Evolutionary conservation across 257 asterid genomes (phyloP), one percentile per base, ranked within the genome.

Genomic region (Mentha longifolia): DNA sequence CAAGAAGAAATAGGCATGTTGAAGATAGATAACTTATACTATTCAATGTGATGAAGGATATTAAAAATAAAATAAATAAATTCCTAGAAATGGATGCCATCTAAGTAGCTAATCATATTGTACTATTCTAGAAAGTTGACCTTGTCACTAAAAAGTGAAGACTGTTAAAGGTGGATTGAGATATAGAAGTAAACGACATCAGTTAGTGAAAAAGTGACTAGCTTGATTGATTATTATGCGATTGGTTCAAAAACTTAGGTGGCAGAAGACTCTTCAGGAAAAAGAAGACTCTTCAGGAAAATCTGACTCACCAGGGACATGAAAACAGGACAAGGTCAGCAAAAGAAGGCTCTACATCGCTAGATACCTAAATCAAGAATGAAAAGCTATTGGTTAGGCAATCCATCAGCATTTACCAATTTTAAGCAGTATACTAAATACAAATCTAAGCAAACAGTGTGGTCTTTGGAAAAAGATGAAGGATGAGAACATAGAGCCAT

Each of bases 351-450:
- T 84, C 95, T 94, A 94, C 79, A 83, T 76, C 79, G 89, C 82
- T 94, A 94, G 96, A 89, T 91, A 94, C 91, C 99, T 94, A 91
- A 82, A 84, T 82, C 88, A 85, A 85, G 87, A 87, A 86, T 31
- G 74, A 86, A 83, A 84, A 82, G 77, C 74, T 86, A 77, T 20
- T 61, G 79, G 88, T 94, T 86, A 94, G 97, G 82, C 63, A 63
- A 66, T 60, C 77, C 71, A 80, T 43, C 49, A 62, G 77, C 61
- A 79, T 49, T 58, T 46, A 70, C 71, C 31, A 60, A 30, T 73
- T 50, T 67, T 51, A 72, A 46, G 72, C 35, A 77, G 39, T 22
- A 59, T 4, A 69, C 70, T 33, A 39, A 33, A 68, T 47, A 74
- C 61, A 77, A 46, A 7, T 67, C 57, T 63, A 19, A 49, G 10